Evolutionary conservation across 2,329 filamentous ascomycete genomes (phyloP), one percentile per base, ranked within the genome.

Genomic region (Curvularia verruculosa): DNA sequence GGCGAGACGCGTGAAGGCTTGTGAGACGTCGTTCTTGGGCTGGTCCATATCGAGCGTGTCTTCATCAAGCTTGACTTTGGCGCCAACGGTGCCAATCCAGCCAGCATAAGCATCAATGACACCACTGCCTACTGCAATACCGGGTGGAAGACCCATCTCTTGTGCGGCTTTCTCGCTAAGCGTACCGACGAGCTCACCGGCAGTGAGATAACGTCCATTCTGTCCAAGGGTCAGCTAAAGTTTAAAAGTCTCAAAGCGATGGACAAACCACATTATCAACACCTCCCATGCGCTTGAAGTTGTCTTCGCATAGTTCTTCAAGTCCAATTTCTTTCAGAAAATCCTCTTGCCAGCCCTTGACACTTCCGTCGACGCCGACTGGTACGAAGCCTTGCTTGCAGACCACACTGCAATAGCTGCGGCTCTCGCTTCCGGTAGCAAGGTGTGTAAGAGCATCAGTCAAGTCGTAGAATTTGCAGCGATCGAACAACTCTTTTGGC

Each of bases 71-170:
- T 92, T 85, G 67, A 97, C 91, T 77, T 97, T 97, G 59, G 95
- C 94, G 56, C 95, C 95, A n/a, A 99, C 95, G 1, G 95, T 98
- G 59, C 95, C 95, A 66, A 99, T 95, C 95, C 95, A 99, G 63
- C 95, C 95, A 58, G 95, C 95, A 71, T 99, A 99, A 18, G 95
- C 95, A 75, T 99, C 95, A 72, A 99, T 99, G 63, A 99, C 95
- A 76, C 93, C 93, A 71, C 92, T 96, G 52, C 95, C 95, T 53
- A 99, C 90, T 18, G 95, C 92, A 66, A 97, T 95, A 37, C 93
- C 94, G 19, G 89, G 83, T 5, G 89, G 89, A 3, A 99, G 84
- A 7, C 95, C 94, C 59, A 99, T 86, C 63, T 97, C 90, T 46
- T 83, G 79, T 15, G 90, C 91, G 5, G 95, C 93, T 70, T 90